phyloP scores from a whole-genome alignment of 2,329 filamentous ascomycete genomes.

The Xylariaceae sp. region DNA sequence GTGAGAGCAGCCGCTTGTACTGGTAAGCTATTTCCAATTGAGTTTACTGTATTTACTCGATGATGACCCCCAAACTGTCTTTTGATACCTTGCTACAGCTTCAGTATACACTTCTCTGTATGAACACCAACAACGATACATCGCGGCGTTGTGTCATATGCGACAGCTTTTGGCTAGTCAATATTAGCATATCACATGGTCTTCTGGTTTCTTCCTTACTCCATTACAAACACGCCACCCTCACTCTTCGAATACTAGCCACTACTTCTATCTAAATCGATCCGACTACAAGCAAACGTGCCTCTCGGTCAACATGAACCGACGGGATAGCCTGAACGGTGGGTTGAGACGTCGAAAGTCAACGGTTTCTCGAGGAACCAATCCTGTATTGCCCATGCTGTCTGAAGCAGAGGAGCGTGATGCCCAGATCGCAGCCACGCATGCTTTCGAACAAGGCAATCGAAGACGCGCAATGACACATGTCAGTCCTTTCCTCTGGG shows the following conservation, averaged over 20 bases:
- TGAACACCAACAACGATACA: constrained; percentile 26
- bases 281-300: not conserved
- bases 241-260: not conserved
- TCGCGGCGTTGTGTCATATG: constrained; percentile 19
- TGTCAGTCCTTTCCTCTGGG: constrained; percentile 27
- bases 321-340: constrained; percentile 45
- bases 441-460: constrained; percentile 56
- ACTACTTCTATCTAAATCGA: not conserved
- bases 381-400: constrained; percentile 46
- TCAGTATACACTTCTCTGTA: constrained; percentile 5
- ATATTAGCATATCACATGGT: constrained; percentile 14
- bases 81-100: too few relatives aligned
- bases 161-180: constrained; percentile 28
- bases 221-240: not conserved
- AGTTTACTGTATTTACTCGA: too few relatives aligned
- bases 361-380: constrained; percentile 44
- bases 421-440: constrained; percentile 57
- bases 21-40: too few relatives aligned
- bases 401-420: constrained; percentile 50
- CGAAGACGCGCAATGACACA: constrained; percentile 35
- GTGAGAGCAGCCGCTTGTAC: too few relatives aligned
- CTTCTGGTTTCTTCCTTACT: not conserved
- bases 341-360: constrained; percentile 51
- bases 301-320: constrained; percentile 39
- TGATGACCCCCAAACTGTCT: too few relatives aligned